Evolutionary conservation across 768 basidiomycete genomes (phyloP).

Genomic region (Phylloporus arenicola): DNA sequence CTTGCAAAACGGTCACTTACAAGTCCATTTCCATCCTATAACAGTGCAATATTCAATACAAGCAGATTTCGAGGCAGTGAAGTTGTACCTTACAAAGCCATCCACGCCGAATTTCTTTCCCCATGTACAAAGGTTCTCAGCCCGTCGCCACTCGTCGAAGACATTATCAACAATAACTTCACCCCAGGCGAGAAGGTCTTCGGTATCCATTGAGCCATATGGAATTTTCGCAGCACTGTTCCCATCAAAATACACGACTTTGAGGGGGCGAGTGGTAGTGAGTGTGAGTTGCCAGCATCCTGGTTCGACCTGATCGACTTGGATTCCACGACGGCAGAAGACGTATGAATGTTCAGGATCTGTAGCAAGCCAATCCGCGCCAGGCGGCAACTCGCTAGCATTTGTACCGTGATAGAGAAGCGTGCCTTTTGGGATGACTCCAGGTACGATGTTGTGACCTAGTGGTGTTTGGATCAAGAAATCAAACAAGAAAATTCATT

Average conservation of each 20-base stretch:
- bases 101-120: neutral
- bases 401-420: neutral
- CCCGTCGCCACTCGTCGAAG: neutral
- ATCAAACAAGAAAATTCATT: neutral
- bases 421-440: neutral
- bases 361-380: neutral
- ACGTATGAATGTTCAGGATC: neutral
- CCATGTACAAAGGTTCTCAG: neutral
- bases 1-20: neutral
- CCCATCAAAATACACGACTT: neutral
- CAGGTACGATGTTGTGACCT: neutral
- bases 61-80: neutral
- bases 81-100: neutral
- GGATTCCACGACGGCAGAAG: neutral
- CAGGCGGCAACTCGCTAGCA: neutral
- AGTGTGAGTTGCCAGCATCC: neutral
- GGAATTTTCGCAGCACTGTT: neutral
- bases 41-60: neutral
- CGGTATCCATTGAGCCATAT: neutral
- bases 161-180: neutral
- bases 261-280: neutral
- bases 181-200: neutral
- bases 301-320: neutral
- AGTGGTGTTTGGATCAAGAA: neutral
- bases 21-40: constrained; percentile 1